Conservation (phyloP, 2,329 filamentous ascomycete genomes). For the Penicillium sp. region DNA sequence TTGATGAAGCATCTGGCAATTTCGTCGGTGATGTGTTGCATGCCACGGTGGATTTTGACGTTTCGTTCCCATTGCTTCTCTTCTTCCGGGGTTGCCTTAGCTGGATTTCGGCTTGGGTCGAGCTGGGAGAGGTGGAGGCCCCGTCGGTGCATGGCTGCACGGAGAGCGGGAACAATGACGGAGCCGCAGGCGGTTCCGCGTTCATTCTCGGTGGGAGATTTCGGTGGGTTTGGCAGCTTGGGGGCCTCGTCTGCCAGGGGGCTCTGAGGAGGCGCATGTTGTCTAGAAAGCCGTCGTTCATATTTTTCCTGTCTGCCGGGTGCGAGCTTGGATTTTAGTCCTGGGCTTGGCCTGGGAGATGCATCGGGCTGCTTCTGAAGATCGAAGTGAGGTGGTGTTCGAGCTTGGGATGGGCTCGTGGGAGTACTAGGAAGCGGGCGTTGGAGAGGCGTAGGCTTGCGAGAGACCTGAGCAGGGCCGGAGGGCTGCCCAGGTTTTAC, state of each 20-base stretch:
- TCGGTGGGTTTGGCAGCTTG: slow-evolving; percentile 19
- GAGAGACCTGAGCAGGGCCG: slow-evolving; percentile 3
- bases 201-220: slow-evolving; percentile 10
- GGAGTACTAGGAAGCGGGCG: slow-evolving; percentile 9
- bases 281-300: background rate
- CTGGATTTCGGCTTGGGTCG: slow-evolving; percentile 22
- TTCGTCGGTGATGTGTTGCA: slow-evolving; percentile 62
- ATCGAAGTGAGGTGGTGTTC: background rate
- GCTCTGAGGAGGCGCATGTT: slow-evolving; percentile 12
- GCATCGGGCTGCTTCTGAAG: slow-evolving; percentile 10
- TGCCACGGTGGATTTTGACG: slow-evolving; percentile 18
- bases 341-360: slow-evolving; percentile 11
- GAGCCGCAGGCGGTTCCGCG: slow-evolving; percentile 16
- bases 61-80: slow-evolving; percentile 16
- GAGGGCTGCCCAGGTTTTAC: background rate
- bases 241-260: slow-evolving; percentile 33
- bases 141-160: slow-evolving; percentile 81
- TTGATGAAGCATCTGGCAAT: slow-evolving; percentile 78
- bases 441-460: slow-evolving; percentile 6
- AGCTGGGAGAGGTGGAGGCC: slow-evolving; percentile 51
- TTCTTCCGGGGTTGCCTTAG: slow-evolving; percentile 18
- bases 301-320: slow-evolving; percentile 13
- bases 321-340: slow-evolving; percentile 23
- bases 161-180: slow-evolving; percentile 87
- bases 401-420: slow-evolving; percentile 1